A percentile compares a stretch with the other conserved stretches of the same genome.
These are phyloP conservation scores for Saccharum officinarum DNA, from an alignment of 176 grass and related monocot species.

Conservation along the genomic window DNA sequence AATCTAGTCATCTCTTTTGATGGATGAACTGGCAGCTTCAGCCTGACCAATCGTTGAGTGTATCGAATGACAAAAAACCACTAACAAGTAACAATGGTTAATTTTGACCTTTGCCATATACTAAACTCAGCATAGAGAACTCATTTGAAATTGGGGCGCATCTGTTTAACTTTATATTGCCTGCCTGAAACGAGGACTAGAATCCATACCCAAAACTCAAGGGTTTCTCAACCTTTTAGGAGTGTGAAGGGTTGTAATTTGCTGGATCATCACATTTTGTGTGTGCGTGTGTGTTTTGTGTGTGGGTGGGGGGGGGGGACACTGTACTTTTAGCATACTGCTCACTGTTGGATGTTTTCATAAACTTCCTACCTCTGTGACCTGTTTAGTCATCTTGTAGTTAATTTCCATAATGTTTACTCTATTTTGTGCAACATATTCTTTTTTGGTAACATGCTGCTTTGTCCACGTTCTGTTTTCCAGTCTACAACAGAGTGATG, in stretches of 20 bases:
- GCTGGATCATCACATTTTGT: too few relatives aligned
- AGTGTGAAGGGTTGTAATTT: too few relatives aligned
- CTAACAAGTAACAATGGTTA: not conserved
- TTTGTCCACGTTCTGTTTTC: conserved; percentile 20
- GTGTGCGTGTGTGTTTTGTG: too few relatives aligned
- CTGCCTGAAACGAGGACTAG: not conserved
- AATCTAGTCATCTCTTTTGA: not conserved
- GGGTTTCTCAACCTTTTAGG: not conserved
- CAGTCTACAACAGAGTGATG: conserved; percentile 88
- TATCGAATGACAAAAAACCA: not conserved
- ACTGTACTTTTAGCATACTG: too few relatives aligned
- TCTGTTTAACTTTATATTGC: not conserved
- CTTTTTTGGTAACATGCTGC: conserved; percentile 5
- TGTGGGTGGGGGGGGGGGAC: too few relatives aligned
- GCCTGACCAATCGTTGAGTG: not conserved
- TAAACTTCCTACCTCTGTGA: not conserved
- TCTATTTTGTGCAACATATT: not conserved
- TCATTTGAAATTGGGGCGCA: not conserved
- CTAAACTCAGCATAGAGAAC: not conserved
- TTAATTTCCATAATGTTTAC: not conserved
- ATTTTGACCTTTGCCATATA: not conserved
- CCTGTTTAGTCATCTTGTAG: not conserved
- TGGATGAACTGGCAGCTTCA: not conserved
- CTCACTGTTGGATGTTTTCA: not conserved
- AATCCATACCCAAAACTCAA: not conserved